These are phyloP conservation scores for Starmerella riodocensis DNA, from an alignment of 805 yeast genomes.

Conservation along the genomic window DNA sequence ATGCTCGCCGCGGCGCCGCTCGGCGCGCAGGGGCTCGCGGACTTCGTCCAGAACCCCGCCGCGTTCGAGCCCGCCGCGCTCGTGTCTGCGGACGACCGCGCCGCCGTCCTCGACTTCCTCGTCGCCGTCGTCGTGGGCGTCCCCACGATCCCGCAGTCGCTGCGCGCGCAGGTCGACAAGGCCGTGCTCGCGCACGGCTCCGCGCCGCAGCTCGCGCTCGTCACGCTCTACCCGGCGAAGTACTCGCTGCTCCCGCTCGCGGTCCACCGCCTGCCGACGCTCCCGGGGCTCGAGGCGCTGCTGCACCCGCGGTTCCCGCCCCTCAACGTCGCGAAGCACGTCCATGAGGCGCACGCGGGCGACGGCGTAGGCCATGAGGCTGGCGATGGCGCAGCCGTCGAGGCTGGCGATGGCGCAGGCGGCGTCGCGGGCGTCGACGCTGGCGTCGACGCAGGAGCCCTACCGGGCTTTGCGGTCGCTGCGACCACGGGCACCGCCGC, in stretches of 20 bases:
- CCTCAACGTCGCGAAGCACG: constrained; percentile 6
- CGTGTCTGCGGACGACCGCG: not conserved
- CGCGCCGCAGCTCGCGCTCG: constrained; percentile 31
- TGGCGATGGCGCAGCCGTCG: no score
- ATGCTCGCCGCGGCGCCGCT: no score
- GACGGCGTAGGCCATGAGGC: not conserved
- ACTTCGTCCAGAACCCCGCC: constrained; percentile 15
- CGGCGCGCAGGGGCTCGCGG: constrained; percentile 26
- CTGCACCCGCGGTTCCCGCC: constrained; percentile 24
- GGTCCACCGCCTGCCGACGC: constrained; percentile 21
- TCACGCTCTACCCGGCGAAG: constrained; percentile 60
- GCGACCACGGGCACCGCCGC: not conserved
- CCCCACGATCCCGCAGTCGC: constrained; percentile 44
- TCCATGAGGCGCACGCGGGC: not conserved
- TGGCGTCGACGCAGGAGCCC: not conserved
- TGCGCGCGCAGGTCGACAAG: constrained; percentile 44
- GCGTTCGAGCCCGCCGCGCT: constrained; percentile 20
- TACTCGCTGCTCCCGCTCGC: constrained; percentile 63
- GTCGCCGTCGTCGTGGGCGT: constrained; percentile 36
- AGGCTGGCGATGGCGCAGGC: not conserved
- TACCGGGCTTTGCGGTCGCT: not conserved
- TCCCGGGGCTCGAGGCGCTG: constrained; percentile 18
- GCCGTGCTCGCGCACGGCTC: constrained; percentile 26
- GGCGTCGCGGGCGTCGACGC: not conserved
- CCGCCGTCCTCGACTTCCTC: constrained; percentile 36